Percentiles rank a stretch among this genome's conserved stretches.
Conservation (phyloP, 352 stramenopile genomes). For the Phytopythium delawarense region DNA sequence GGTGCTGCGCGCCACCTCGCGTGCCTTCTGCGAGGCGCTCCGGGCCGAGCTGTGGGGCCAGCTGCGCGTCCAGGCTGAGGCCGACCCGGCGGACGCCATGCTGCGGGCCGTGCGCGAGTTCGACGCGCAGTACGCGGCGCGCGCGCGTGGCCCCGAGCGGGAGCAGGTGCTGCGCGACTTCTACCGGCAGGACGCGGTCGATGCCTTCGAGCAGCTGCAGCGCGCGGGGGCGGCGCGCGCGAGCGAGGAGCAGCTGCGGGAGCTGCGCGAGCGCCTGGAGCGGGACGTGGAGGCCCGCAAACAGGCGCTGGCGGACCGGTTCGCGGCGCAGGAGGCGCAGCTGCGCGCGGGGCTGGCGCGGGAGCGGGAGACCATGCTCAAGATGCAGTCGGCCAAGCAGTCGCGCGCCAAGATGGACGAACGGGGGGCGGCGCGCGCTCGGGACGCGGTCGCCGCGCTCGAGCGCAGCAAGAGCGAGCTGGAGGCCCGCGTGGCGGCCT, state of each 20-base stretch:
- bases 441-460: slow-evolving; percentile 35
- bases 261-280: slow-evolving; percentile 49
- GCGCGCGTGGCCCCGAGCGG: slow-evolving; percentile 49
- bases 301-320: slow-evolving; percentile 51
- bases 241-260: slow-evolving; percentile 48
- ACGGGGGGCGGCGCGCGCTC: slow-evolving; percentile 44
- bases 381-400: slow-evolving; percentile 52
- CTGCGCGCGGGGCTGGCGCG: slow-evolving; percentile 48
- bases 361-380: slow-evolving; percentile 69
- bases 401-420: slow-evolving; percentile 64
- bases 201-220: slow-evolving; percentile 53
- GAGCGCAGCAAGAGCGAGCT: slow-evolving; percentile 36
- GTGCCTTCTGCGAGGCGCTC: slow-evolving; percentile 42
- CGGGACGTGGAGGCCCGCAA: slow-evolving; percentile 61
- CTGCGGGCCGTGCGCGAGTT: slow-evolving; percentile 50
- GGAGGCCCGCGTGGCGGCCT: slow-evolving; percentile 34
- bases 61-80: slow-evolving; percentile 13
- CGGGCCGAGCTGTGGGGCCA: slow-evolving; percentile 36
- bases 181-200: slow-evolving; percentile 48
- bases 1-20: slow-evolving; percentile 42
- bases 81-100: slow-evolving; percentile 17
- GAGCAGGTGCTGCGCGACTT: slow-evolving; percentile 48
- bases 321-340: slow-evolving; percentile 60
- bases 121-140: slow-evolving; percentile 38
- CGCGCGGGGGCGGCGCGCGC: slow-evolving; percentile 39